Conservation (phyloP, 495 filamentous ascomycete genomes). For the Bacidia gigantensis region DNA sequence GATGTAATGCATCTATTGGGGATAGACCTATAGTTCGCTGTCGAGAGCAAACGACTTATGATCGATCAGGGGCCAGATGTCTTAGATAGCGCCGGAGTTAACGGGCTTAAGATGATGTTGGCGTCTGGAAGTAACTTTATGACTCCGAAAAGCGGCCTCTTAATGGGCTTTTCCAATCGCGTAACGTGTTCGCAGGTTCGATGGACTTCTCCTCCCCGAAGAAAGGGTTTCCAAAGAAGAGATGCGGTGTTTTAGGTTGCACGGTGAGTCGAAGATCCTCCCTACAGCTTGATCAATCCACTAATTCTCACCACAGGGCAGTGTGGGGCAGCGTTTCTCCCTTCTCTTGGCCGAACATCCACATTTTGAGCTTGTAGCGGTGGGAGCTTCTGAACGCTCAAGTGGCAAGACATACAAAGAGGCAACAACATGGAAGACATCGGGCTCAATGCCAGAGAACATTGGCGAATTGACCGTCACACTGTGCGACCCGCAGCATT, state of each 20-base stretch:
- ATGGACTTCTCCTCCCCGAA: slow-evolving; percentile 1
- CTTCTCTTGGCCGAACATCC: slow-evolving; percentile 69
- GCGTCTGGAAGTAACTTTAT: too few species aligned
- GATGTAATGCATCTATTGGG: too few species aligned
- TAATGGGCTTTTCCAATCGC: too few species aligned
- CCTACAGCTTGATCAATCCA: not conserved
- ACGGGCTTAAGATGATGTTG: too few species aligned
- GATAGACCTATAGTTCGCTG: too few species aligned
- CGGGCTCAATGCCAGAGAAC: slow-evolving; percentile 50
- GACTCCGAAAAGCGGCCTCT: too few species aligned
- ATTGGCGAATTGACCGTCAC: slow-evolving; percentile 58
- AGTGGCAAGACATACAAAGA: slow-evolving; percentile 74
- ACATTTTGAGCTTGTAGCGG: slow-evolving; percentile 56
- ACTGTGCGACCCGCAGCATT: slow-evolving; percentile 60
- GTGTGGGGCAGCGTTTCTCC: slow-evolving; percentile 77
- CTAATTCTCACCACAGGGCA: slow-evolving; percentile 30
- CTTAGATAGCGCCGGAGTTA: too few species aligned
- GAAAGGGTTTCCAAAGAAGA: slow-evolving; percentile 7
- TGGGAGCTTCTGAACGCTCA: slow-evolving; percentile 67
- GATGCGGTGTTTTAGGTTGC: slow-evolving; percentile 12
- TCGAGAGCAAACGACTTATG: too few species aligned
- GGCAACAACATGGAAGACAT: slow-evolving; percentile 76
- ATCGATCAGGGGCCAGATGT: too few species aligned
- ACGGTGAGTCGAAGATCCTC: not conserved
- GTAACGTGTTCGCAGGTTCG: too few species aligned